Evolutionary conservation across 2,329 filamentous ascomycete genomes (phyloP), one percentile per base, ranked within the genome.

Genomic region (Lasiodiplodia citricola): DNA sequence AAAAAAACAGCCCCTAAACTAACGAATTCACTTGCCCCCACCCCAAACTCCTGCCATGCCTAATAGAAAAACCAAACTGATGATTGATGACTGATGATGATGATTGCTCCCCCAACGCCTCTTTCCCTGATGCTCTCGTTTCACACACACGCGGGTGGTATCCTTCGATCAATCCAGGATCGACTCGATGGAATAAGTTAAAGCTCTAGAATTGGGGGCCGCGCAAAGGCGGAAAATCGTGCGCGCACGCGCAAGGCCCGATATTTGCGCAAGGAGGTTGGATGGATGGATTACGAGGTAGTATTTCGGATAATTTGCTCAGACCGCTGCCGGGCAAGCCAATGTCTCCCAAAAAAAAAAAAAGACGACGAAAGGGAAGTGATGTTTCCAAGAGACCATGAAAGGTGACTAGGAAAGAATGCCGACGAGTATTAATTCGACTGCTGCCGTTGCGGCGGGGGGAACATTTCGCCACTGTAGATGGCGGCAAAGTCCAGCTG

Each of bases 401-500:
- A 41, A 16, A 41, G 4, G 25, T 25, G 25, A 25, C 25, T 25
- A 25, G 25, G 25, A 25, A 25, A 41, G 18, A 6, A 21, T 14
- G 41, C 3, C n/a, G 7, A 21, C 41, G n/a, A 47, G 41, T 16
- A 23, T 50, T 23, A 64, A 3, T 52, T 64, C 14, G 35, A n/a
- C 35, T 16, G 21, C 23, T 21, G n/a, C 44, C 37, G 60, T 25
- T 16, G 35, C 23, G n/a, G n/a, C 44, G 37, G 47, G 23, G 47
- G 47, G 47, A 64, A 64, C 44, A 64, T 52, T 14, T 75, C 77
- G 31, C 73, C 73, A 44, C 75, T 75, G 72, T 87, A 88, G 18
- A 82, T 81, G 37, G 83, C 79, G 50, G 85, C 85, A 74, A 88
- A 88, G 71, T 95, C 92, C 4, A 95, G 84, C 21, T 87, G 87